These are phyloP conservation scores for Papiliotrema nemorosa DNA, from an alignment of 1,284 basidiomycete species.

Conservation along the genomic window DNA sequence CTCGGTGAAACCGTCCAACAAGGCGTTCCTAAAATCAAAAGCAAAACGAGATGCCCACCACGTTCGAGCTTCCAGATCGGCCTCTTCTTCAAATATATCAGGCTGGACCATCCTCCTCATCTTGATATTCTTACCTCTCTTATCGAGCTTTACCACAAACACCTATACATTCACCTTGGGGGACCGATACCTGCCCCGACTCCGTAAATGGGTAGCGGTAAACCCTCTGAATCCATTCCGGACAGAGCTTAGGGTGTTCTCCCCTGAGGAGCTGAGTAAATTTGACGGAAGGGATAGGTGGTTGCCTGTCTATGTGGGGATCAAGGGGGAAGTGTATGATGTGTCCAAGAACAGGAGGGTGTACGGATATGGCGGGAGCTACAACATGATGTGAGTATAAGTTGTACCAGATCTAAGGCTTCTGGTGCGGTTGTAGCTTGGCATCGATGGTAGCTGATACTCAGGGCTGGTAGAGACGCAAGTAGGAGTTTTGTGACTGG, in stretches of 20 bases:
- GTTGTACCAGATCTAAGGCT: background rate
- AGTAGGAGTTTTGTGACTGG: conserved; percentile 87
- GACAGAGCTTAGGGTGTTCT: conserved; percentile 16
- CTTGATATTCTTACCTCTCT: conserved; percentile 36
- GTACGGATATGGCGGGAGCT: conserved; percentile 88
- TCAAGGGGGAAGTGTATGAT: conserved; percentile 90
- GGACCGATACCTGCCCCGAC: conserved; percentile 14
- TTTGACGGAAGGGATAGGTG: conserved; percentile 70
- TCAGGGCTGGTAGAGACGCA: conserved; percentile 79
- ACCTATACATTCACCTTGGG: conserved; percentile 31
- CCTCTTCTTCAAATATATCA: conserved; percentile 3
- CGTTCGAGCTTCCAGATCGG: conserved; percentile 9
- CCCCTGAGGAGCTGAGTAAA: conserved; percentile 55
- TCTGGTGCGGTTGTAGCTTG: too few relatives aligned
- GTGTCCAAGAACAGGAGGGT: conserved; percentile 69
- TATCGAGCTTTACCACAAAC: conserved; percentile 37
- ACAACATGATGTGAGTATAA: conserved; percentile 68
- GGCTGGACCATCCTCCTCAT: conserved; percentile 21
- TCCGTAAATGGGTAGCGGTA: conserved; percentile 19
- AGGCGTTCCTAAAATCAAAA: conserved; percentile 34
- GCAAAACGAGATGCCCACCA: conserved; percentile 29
- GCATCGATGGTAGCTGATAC: background rate
- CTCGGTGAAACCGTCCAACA: conserved; percentile 63
- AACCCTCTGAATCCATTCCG: conserved; percentile 17
- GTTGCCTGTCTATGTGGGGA: conserved; percentile 79